Percentiles rank a stretch among this genome's conserved stretches.
phyloP scores from a whole-genome alignment of 441 rosid genomes.

The Pelargonium cotyledonis region DNA sequence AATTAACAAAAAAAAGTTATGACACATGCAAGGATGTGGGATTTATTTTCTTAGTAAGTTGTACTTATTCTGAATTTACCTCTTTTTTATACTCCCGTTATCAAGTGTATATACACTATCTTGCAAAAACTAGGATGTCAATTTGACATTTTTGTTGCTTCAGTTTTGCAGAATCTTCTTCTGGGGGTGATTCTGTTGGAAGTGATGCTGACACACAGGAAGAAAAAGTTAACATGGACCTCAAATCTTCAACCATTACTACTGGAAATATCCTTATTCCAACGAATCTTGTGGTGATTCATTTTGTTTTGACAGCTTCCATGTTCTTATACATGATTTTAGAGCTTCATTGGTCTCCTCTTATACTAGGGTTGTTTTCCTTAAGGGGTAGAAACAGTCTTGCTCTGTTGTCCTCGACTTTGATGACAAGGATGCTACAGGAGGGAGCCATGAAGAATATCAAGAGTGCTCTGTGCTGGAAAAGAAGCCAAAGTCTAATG shows the following conservation, averaged over 20 bases:
- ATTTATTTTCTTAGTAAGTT: neutral
- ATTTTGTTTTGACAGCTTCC: constrained; percentile 6
- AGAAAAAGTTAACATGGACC: constrained; percentile 31
- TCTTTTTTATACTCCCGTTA: neutral
- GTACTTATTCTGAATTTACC: neutral
- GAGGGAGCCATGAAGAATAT: constrained; percentile 22
- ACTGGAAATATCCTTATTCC: constrained; percentile 23
- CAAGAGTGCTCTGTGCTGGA: constrained; percentile 23
- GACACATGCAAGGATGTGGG: neutral
- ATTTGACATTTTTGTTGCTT: constrained; percentile 16
- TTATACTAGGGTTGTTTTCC: constrained; percentile 14
- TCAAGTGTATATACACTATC: neutral
- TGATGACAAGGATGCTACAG: constrained; percentile 21
- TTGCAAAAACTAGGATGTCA: neutral
- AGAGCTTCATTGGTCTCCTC: constrained; percentile 1
- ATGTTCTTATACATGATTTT: constrained; percentile 6
- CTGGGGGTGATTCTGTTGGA: constrained; percentile 44
- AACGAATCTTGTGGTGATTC: neutral
- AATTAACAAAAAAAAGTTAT: neutral
- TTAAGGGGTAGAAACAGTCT: constrained; percentile 30
- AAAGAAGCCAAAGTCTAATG: constrained; percentile 31
- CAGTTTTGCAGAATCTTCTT: constrained; percentile 64
- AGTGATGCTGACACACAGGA: constrained; percentile 38
- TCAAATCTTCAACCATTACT: constrained; percentile 18
- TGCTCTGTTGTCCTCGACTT: constrained; percentile 17